Evolutionary conservation across 768 basidiomycete genomes (phyloP), one percentile per base, ranked within the genome.

Genomic region (Serendipita vermifera): DNA sequence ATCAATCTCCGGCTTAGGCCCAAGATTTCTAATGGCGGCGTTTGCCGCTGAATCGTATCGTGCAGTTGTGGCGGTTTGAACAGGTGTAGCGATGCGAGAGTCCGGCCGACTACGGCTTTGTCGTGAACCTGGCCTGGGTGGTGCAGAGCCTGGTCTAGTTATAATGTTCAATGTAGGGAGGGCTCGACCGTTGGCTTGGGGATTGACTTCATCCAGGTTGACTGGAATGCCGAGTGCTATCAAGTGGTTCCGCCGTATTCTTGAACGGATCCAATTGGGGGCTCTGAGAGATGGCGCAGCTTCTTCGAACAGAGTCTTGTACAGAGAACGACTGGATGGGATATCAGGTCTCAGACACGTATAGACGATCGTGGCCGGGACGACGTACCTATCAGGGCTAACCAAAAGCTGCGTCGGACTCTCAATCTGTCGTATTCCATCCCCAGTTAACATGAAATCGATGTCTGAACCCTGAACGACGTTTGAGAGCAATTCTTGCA

Each of bases 261-360:
- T 80, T 57, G 91, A 94, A 43, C 90, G 83, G 53, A 82, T 92
- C 93, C 93, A 97, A 63, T 88, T 93, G 55, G 90, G 82, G n/a
- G 87, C 83, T 65, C 85, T 82, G 40, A 79, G 83, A 7, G 82
- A 78, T 32, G 87, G 83, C 2, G 85, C 81, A 1, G 82, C 76
- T 60, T 83, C 76, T 9, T 72, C 73, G 35, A 88, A 66, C 15
- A 93, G 75, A 58, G 76, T 72, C 57, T 80, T 79, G 68, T 90
- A 89, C 55, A 90, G 69, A 59, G 83, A 77, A 46, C 90, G 90
- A 67, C 92, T 94, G 64, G 55, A 60, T 38, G 32, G 31, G 17
- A 39, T 9, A 53, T 54, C 27, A 41, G 36, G 14, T 17, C 20
- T 55, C 51, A 61, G 11, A n/a, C n/a, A n/a, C n/a, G n/a, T n/a